Base-by-base conservation (phyloP, 2,329 filamentous ascomycete species). In the Scortechinia acanthostroma region DNA sequence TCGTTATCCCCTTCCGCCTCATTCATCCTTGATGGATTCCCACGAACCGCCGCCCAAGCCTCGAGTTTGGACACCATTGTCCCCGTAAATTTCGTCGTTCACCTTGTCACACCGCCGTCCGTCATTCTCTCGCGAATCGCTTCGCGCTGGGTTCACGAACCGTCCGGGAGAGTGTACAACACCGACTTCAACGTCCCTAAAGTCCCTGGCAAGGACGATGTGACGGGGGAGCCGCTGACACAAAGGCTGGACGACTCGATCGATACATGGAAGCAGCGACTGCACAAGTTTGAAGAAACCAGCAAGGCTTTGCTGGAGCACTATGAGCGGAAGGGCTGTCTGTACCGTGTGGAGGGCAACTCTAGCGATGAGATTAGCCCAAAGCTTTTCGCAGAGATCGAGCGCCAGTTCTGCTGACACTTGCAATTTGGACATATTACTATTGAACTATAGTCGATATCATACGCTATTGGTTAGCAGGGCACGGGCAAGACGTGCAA, bases 11-110 rank as follows among this genome's bases (percentile, higher is more conserved):
- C 78, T 1, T 64, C 68, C 14, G 77, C 79, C 3, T 83, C 77
- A 1, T 84, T 83, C 57, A 79, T 84, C 48, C 69, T 84, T 42
- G 80, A 84, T 53, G 80, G 80, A 19, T 84, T 83, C 55, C 80
- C 80, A 0, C 73, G 80, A 37, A 84, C 77, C 4, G 76, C 75
- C 2, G 56, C 62, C 2, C 80, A 84, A 57, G 80, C 80, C 13
- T 54, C 62, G 15, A 73, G 74, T 49, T 62, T 84, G 17, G 77
- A 80, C 49, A 61, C 64, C 21, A 62, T 83, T 25, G 66, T 84
- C 14, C 78, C 80, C 1, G 76, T 84, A 48, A 84, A 84, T 55
- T 66, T 84, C 47, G 80, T 82, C 42, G 74, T 83, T 44, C 74
- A 80, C 49, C 67, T 84, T 45, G 64, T 77, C 50, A 83, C 80